phyloP scores from a whole-genome alignment of 768 basidiomycete genomes.

The Boletales sp. region DNA sequence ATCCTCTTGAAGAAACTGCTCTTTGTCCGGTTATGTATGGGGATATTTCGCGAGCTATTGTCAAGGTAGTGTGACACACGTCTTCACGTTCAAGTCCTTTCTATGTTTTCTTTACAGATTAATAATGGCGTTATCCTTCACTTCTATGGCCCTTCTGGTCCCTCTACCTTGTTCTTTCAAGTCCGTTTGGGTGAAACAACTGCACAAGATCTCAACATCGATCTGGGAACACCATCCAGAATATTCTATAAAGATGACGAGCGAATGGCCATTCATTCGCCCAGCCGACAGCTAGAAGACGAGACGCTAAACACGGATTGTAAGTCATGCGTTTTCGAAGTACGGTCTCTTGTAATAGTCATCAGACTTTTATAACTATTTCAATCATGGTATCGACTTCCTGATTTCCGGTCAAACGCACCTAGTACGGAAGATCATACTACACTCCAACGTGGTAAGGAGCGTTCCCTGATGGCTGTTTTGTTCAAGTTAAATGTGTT shows the following conservation, averaged over 20 bases:
- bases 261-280: constrained; percentile 79
- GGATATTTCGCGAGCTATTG: constrained; percentile 62
- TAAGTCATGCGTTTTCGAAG: constrained; percentile 22
- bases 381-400: constrained; percentile 87
- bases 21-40: constrained; percentile 68
- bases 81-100: neutral
- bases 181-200: constrained; percentile 72
- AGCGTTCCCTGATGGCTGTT: neutral
- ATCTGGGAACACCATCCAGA: constrained; percentile 74
- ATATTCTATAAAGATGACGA: constrained; percentile 88
- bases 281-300: constrained; percentile 38
- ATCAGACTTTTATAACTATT: constrained; percentile 89
- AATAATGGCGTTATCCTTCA: constrained; percentile 69
- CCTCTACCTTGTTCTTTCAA: constrained; percentile 40
- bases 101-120: constrained; percentile 39
- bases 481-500: neutral
- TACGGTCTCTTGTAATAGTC: constrained; percentile 4
- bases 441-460: constrained; percentile 84
- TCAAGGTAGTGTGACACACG: constrained; percentile 46
- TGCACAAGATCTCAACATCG: constrained; percentile 75
- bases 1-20: constrained; percentile 70
- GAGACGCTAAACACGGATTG: constrained; percentile 51
- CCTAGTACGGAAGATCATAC: constrained; percentile 75
- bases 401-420: constrained; percentile 71
- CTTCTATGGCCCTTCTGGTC: constrained; percentile 55